Percentiles rank a stretch among this genome's conserved stretches.
phyloP scores from a whole-genome alignment of 2,329 filamentous ascomycete species.

The Calonectria pseudoturangicola region DNA sequence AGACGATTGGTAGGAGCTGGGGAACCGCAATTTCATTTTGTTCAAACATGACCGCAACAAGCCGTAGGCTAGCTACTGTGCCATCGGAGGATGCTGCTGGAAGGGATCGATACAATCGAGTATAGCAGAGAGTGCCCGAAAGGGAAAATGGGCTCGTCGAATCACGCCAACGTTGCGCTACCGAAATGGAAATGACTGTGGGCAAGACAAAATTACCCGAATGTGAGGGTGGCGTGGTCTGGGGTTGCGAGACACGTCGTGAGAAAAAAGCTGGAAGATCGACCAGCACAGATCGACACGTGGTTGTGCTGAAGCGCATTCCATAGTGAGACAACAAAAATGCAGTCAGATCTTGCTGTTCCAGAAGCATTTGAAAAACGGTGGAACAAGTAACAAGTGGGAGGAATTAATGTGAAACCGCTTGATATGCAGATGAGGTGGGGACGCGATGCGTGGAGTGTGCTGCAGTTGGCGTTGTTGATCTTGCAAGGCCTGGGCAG shows the following conservation, averaged over 20 bases:
- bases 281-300: slow-evolving; percentile 31
- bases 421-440: slow-evolving; percentile 24
- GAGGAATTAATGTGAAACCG: slow-evolving; percentile 21
- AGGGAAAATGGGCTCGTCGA: neutral
- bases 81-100: neutral
- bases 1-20: slow-evolving; percentile 4
- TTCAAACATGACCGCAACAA: slow-evolving; percentile 2
- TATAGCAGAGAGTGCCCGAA: neutral
- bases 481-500: slow-evolving; percentile 33
- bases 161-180: slow-evolving; percentile 25
- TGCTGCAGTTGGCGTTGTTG: slow-evolving; percentile 33
- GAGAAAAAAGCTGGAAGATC: slow-evolving; percentile 14
- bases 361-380: slow-evolving; percentile 23
- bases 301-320: slow-evolving; percentile 32
- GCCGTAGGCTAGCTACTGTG: neutral
- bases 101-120: neutral
- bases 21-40: slow-evolving; percentile 30
- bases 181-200: slow-evolving; percentile 15
- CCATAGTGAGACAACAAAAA: slow-evolving; percentile 24
- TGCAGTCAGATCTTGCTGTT: slow-evolving; percentile 16
- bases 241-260: slow-evolving; percentile 27
- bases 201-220: slow-evolving; percentile 7
- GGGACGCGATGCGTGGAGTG: slow-evolving; percentile 16
- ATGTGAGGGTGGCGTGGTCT: neutral
- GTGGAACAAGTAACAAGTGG: slow-evolving; percentile 3